These are phyloP conservation scores for Isatis tinctoria DNA, from an alignment of 345 rosid species.

Conservation along the genomic window DNA sequence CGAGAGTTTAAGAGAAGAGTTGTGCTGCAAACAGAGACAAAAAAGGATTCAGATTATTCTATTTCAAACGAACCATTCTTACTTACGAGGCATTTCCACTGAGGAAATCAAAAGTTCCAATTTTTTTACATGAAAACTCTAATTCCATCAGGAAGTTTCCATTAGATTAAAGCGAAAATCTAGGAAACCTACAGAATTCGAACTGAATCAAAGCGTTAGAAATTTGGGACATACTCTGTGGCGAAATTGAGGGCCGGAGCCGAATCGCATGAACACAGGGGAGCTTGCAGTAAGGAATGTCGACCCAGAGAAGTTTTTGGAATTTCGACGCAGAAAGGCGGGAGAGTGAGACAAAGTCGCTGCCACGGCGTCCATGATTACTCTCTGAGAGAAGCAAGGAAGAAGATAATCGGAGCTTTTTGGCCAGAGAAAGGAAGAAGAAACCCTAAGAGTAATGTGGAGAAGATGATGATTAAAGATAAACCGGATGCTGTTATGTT, in stretches of 20 bases:
- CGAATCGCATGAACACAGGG: constrained; percentile 32
- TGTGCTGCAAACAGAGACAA: not conserved
- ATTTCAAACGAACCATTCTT: too few relatives aligned
- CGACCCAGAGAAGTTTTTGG: constrained; percentile 29
- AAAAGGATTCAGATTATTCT: not conserved
- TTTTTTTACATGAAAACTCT: not conserved
- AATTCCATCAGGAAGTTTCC: not conserved
- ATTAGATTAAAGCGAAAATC: too few relatives aligned
- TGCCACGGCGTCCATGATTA: constrained; percentile 44
- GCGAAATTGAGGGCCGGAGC: constrained; percentile 18
- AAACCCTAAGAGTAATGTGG: not conserved
- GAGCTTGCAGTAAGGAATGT: constrained; percentile 27
- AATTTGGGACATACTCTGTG: constrained; percentile 32
- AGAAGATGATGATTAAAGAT: not conserved
- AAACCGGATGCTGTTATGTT: not conserved
- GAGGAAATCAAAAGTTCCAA: not conserved
- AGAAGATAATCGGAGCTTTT: constrained; percentile 1
- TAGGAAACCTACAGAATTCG: too few relatives aligned
- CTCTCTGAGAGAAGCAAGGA: not conserved
- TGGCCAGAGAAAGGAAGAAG: constrained; percentile 3
- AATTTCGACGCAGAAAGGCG: constrained; percentile 22
- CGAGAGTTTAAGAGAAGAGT: not conserved
- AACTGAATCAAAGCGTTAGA: not conserved
- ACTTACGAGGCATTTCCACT: too few relatives aligned
- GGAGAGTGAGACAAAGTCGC: constrained; percentile 38